Conservation (phyloP, 345 rosid species). For the Pugionium dolabratum region DNA sequence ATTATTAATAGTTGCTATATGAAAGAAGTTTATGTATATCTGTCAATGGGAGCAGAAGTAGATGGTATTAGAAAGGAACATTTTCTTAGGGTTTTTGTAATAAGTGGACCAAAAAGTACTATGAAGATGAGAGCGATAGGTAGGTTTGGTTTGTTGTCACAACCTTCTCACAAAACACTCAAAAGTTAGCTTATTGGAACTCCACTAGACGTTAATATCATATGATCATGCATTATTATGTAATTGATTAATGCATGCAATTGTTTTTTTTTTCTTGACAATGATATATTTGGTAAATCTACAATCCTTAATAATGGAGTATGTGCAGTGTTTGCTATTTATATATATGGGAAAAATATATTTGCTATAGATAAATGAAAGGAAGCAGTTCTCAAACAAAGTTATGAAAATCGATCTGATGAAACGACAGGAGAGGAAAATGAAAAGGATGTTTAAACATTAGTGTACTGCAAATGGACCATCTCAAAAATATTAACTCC, state of each 20-base stretch:
- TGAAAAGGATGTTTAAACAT: constrained; percentile 9
- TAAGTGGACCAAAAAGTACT: constrained; percentile 37
- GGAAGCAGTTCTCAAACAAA: constrained; percentile 23
- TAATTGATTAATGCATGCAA: background rate
- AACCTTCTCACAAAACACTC: constrained; percentile 33
- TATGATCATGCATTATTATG: background rate
- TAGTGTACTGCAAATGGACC: constrained; percentile 26
- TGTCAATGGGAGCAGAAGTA: constrained; percentile 37
- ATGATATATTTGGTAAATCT: background rate
- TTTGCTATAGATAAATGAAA: background rate
- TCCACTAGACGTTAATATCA: constrained; percentile 7
- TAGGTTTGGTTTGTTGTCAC: constrained; percentile 43
- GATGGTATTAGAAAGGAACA: constrained; percentile 43
- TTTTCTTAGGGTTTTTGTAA: constrained; percentile 21
- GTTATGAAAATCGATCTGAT: constrained; percentile 21
- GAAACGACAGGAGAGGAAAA: constrained; percentile 31
- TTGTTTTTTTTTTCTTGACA: too few species aligned
- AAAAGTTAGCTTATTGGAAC: constrained; percentile 38
- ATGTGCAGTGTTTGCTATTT: constrained; percentile 1
- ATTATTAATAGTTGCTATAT: background rate
- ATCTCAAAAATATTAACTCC: constrained; percentile 26
- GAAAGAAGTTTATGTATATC: constrained; percentile 13
- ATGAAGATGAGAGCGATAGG: constrained; percentile 36
- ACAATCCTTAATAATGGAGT: constrained; percentile 10
- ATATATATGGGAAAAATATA: background rate